These are phyloP conservation scores for Fusarium incarnatum DNA, from an alignment of 2,329 filamentous ascomycete species.

Conservation along the genomic window DNA sequence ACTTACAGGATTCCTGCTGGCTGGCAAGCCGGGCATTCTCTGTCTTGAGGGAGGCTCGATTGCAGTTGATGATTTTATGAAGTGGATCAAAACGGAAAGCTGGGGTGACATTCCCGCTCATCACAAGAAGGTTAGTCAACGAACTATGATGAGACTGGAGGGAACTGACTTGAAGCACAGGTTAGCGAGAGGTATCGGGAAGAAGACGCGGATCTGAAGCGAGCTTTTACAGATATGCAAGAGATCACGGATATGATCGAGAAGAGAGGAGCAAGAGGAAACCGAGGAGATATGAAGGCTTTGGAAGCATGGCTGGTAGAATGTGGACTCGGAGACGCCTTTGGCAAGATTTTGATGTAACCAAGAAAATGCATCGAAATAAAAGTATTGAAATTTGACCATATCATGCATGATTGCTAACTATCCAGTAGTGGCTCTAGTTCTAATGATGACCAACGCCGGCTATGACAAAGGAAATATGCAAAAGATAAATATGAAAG, in stretches of 20 bases:
- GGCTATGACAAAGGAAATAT: slow-evolving; percentile 28
- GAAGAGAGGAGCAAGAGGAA: slow-evolving; percentile 60
- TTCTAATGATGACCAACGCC: slow-evolving; percentile 12
- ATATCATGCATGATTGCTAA: neutral
- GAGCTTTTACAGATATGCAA: slow-evolving; percentile 66
- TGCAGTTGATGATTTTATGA: slow-evolving; percentile 69
- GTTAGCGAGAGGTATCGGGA: slow-evolving; percentile 66
- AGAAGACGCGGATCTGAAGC: slow-evolving; percentile 40
- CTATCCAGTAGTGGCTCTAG: slow-evolving; percentile 9
- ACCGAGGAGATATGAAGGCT: slow-evolving; percentile 65
- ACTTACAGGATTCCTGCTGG: slow-evolving; percentile 69
- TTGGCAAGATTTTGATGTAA: slow-evolving; percentile 45
- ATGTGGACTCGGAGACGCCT: slow-evolving; percentile 42
- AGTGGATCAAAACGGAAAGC: slow-evolving; percentile 71
- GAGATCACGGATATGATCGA: slow-evolving; percentile 66
- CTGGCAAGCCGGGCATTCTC: slow-evolving; percentile 68
- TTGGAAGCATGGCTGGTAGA: slow-evolving; percentile 62
- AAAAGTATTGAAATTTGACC: neutral
- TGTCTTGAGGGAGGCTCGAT: slow-evolving; percentile 62
- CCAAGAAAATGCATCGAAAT: neutral
- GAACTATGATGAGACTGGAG: fast-evolving
- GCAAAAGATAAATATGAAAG: neutral
- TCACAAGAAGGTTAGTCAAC: slow-evolving; percentile 64
- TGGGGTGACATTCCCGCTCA: slow-evolving; percentile 72
- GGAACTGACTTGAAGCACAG: neutral